A percentile compares a stretch with the other conserved stretches of the same genome.
Evolutionary conservation across 2,329 filamentous ascomycete genomes (phyloP).

Genomic region (Fusarium virguliforme): DNA sequence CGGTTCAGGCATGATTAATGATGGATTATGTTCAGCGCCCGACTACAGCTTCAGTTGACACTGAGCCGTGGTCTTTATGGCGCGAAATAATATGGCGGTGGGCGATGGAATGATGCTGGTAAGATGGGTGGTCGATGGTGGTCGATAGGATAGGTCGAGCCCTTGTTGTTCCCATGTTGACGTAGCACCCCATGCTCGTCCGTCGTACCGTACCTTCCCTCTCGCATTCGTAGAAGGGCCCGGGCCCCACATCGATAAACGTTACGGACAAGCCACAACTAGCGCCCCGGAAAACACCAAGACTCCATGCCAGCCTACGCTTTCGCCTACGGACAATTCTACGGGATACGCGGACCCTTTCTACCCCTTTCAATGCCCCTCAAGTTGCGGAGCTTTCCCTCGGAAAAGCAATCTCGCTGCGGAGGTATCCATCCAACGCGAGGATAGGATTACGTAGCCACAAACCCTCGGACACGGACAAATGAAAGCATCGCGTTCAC

Average conservation of each 20-base stretch:
- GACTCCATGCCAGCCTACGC: background rate
- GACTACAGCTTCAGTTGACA: slow-evolving; percentile 49
- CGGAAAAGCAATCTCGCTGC: slow-evolving; percentile 6
- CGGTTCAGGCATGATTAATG: slow-evolving; percentile 44
- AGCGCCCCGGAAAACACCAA: slow-evolving; percentile 13
- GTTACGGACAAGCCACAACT: slow-evolving; percentile 17
- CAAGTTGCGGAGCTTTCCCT: slow-evolving; percentile 6
- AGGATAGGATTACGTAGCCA: background rate
- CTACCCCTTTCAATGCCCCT: background rate
- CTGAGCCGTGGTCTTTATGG: slow-evolving; percentile 48
- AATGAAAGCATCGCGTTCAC: background rate
- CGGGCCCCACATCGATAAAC: slow-evolving; percentile 8
- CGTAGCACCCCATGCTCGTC: slow-evolving; percentile 27
- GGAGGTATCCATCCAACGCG: background rate
- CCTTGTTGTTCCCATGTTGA: slow-evolving; percentile 38
- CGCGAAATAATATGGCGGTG: slow-evolving; percentile 41
- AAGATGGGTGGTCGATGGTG: slow-evolving; percentile 24
- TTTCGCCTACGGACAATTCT: slow-evolving; percentile 8
- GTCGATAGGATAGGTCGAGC: slow-evolving; percentile 36
- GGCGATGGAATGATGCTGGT: slow-evolving; percentile 47
- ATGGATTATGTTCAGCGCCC: slow-evolving; percentile 35
- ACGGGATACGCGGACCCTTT: slow-evolving; percentile 12
- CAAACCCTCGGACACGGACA: background rate
- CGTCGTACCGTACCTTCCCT: slow-evolving; percentile 16
- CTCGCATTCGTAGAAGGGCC: slow-evolving; percentile 16